Base-by-base conservation (phyloP, 345 rosid genomes). In the Crucihimalaya himalaica region DNA sequence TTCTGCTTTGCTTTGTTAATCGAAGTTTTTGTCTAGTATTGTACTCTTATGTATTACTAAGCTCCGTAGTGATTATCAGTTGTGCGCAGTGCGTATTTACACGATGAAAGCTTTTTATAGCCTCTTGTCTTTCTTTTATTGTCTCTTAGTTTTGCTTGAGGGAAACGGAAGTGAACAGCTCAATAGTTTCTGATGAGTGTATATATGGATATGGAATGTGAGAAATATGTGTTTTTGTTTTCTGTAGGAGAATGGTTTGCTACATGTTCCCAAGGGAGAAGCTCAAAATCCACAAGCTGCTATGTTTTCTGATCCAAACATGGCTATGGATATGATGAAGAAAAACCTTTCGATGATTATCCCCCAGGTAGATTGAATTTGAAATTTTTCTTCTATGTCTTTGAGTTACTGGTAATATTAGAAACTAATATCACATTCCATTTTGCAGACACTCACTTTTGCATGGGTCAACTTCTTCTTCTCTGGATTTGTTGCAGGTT, bases 261-360 rank as follows among this genome's bases (percentile, higher is more conserved):
- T 96, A 68, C 63, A 66, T 81, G 96, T 96, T 76, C 99, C 98
- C 0, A 92, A 89, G 74, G 98, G 89, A 1, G 86, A 89, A 80
- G 90, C 77, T 51, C 86, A 73, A 71, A 96, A 96, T 78, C 72
- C 98, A 3, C 99, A 96, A 80, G 99, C 99, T 0, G 97, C 90
- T 70, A 96, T 96, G 99, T 89, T 96, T 73, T 92, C 99, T 73
- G 99, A 96, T 81, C 99, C 98, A 15, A 96, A 96, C 79, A 92
- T 96, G 98, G 99, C 99, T 18, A 92, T 92, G 99, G 99, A 92
- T 72, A 96, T 96, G 97, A 92, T 96, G 99, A 96, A 96, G 90
- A 92, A 96, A 73, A 92, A 96, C 78, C 96, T 96, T 70, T 96
- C 99, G 0, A 92, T 92, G 99, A 92, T 96, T 75, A 86, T 96